Conservation (phyloP, 1,284 basidiomycete genomes). For the Microbotryum scabiosae region DNA sequence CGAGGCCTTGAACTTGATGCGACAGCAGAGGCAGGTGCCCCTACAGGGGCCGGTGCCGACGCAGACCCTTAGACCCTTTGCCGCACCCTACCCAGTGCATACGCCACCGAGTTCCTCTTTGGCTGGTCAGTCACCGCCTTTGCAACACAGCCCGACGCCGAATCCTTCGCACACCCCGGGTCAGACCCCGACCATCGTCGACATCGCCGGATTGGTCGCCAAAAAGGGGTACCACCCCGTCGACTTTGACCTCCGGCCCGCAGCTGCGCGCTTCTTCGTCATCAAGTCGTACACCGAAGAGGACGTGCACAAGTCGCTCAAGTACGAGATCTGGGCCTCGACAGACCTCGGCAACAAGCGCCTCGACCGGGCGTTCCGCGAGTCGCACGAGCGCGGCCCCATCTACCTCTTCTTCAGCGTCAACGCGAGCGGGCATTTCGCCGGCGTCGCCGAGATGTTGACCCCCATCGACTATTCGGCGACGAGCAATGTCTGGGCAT, state of each 20-base stretch:
- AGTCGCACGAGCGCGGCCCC: slow-evolving; percentile 73
- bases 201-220: slow-evolving; percentile 75
- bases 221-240: slow-evolving; percentile 84
- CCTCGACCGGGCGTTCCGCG: slow-evolving; percentile 89
- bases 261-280: slow-evolving; percentile 81
- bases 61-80: not conserved
- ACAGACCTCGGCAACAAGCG: slow-evolving; percentile 92
- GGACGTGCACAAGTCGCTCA: slow-evolving; percentile 70
- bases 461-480: slow-evolving; percentile 44
- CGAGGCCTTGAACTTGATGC: slow-evolving; percentile 1
- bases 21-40: not conserved
- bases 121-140: too few species aligned
- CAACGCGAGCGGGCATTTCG: slow-evolving; percentile 90
- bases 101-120: too few species aligned
- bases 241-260: slow-evolving; percentile 70
- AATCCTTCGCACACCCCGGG: too few species aligned
- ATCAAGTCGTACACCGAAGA: slow-evolving; percentile 98
- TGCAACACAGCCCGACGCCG: too few species aligned
- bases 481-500: slow-evolving; percentile 83
- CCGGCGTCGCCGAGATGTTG: slow-evolving; percentile 88
- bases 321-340: slow-evolving; percentile 82
- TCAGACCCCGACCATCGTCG: slow-evolving; percentile 46
- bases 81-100: too few species aligned
- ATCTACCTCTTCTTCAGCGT: slow-evolving; percentile 96
- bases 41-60: not conserved